phyloP scores from a whole-genome alignment of 2,329 filamentous ascomycete genomes.

The Purpureocillium takamizusanense region DNA sequence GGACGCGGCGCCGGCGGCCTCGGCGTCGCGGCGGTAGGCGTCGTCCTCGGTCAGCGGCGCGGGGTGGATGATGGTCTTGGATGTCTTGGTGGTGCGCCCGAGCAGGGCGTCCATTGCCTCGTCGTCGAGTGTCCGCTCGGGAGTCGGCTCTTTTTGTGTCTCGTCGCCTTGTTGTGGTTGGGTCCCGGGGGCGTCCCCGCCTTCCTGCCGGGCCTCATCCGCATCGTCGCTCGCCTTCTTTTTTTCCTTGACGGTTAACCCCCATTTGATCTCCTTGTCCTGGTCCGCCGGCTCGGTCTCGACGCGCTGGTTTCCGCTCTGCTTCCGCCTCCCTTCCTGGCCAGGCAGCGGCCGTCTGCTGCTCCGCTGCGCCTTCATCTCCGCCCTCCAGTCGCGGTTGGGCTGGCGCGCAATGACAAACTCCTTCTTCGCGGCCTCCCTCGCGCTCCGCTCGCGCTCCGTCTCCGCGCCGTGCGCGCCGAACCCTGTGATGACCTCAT shows the following conservation, averaged over 20 bases:
- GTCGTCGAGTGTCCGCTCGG: constrained; percentile 27
- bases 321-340: constrained; percentile 38
- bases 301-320: constrained; percentile 16
- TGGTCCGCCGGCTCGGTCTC: constrained; percentile 32
- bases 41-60: constrained; percentile 45
- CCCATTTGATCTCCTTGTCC: constrained; percentile 47
- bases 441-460: constrained; percentile 24
- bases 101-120: constrained; percentile 60
- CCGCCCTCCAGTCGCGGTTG: constrained; percentile 56
- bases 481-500: constrained; percentile 42
- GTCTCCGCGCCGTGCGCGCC: constrained; percentile 32
- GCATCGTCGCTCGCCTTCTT: constrained; percentile 36
- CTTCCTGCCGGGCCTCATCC: constrained; percentile 6
- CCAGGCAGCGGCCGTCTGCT: constrained; percentile 49
- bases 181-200: neutral
- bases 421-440: constrained; percentile 20
- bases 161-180: constrained; percentile 1
- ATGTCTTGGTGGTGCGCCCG: constrained; percentile 36
- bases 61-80: constrained; percentile 42
- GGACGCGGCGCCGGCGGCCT: constrained; percentile 63
- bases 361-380: constrained; percentile 35
- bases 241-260: constrained; percentile 36
- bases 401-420: constrained; percentile 48
- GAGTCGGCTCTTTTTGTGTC: neutral
- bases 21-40: constrained; percentile 61